Percentiles rank a stretch among this genome's conserved stretches.
phyloP scores from a whole-genome alignment of 768 basidiomycete species.

The Astraeus odoratus region DNA sequence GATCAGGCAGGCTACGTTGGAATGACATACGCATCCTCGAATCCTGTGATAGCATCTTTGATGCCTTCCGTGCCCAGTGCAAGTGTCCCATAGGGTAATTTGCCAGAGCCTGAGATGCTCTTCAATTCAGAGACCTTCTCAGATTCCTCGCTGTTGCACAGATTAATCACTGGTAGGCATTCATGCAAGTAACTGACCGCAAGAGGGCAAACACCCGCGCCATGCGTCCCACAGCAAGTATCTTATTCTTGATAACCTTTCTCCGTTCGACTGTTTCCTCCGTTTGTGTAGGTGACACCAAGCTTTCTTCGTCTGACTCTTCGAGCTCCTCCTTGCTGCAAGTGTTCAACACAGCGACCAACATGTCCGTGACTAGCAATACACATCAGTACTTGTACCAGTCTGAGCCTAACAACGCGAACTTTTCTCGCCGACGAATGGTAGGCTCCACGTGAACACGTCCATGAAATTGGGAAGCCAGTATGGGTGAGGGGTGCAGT shows the following conservation, averaged over 20 bases:
- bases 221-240: conserved; percentile 95
- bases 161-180: background rate
- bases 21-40: conserved; percentile 86
- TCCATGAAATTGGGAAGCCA: conserved; percentile 99
- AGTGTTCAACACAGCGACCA: conserved; percentile 92
- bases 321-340: conserved; percentile 96
- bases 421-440: conserved; percentile 99
- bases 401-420: conserved; percentile 13
- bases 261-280: conserved; percentile 66
- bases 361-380: conserved; percentile 88
- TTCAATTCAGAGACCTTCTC: conserved; percentile 97
- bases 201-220: conserved; percentile 92
- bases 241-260: conserved; percentile 96
- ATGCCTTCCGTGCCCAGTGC: conserved; percentile 90
- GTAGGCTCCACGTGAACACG: conserved; percentile 97
- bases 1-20: background rate
- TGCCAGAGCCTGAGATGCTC: conserved; percentile 71
- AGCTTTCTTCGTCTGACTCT: conserved; percentile 50
- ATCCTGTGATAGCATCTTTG: conserved; percentile 87
- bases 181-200: conserved; percentile 53
- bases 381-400: background rate
- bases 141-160: conserved; percentile 75
- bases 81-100: conserved; percentile 76
- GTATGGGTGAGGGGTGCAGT: conserved; percentile 92
- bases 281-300: conserved; percentile 31